Conservation (phyloP, 257 asterid species). For the Fraxinus excelsior region DNA sequence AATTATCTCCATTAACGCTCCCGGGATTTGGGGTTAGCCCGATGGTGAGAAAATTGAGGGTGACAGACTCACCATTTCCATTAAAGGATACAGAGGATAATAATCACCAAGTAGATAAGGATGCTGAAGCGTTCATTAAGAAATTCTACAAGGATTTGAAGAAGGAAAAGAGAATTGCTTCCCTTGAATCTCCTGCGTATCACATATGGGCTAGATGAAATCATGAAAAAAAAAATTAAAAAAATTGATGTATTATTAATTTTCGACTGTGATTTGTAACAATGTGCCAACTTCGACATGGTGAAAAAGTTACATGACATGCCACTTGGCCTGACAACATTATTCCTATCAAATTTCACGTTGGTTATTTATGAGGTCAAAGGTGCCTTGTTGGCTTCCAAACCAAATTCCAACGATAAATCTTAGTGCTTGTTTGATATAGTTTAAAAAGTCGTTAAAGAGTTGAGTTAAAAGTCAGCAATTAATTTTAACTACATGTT, state of each 20-base stretch:
- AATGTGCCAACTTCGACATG: not conserved
- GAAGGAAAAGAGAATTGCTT: slow-evolving; percentile 26
- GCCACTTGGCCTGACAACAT: not conserved
- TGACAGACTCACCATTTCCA: slow-evolving; percentile 51
- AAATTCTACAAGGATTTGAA: slow-evolving; percentile 36
- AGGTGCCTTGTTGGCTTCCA: no score
- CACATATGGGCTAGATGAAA: slow-evolving; percentile 24
- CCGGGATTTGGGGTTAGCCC: slow-evolving; percentile 50
- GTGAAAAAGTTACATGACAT: not conserved
- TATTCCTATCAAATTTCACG: not conserved
- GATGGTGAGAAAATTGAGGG: slow-evolving; percentile 42
- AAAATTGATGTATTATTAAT: not conserved
- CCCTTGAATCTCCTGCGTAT: slow-evolving; percentile 33
- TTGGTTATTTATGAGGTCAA: no score
- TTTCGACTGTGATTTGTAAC: not conserved
- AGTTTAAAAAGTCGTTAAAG: no score
- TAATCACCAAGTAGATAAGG: slow-evolving; percentile 41
- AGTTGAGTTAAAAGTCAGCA: no score
- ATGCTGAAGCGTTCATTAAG: slow-evolving; percentile 46
- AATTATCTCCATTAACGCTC: slow-evolving; percentile 21
- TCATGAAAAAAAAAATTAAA: not conserved
- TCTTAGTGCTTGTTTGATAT: no score
- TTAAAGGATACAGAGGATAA: slow-evolving; percentile 38
- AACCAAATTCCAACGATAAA: not conserved
- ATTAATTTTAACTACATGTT: no score